Percentiles rank a stretch among this genome's conserved stretches.
These are phyloP conservation scores for Keithomyces neogunnii DNA, from an alignment of 2,329 filamentous ascomycete genomes.

Conservation along the genomic window DNA sequence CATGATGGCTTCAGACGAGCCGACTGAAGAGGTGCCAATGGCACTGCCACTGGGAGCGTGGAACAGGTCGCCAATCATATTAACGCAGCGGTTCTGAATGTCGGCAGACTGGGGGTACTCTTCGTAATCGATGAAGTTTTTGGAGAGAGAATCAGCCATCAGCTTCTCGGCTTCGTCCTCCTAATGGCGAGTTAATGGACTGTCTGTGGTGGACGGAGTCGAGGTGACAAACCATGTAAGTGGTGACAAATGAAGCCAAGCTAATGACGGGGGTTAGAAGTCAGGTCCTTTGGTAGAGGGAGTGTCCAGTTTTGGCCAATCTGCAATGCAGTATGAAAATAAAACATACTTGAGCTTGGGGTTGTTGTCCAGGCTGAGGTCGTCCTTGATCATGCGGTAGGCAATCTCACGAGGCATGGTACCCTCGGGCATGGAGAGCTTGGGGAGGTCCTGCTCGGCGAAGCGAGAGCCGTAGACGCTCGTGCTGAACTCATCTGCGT, in stretches of 20 bases:
- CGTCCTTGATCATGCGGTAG: slow-evolving; percentile 96
- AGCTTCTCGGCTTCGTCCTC: slow-evolving; percentile 89
- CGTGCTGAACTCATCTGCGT: slow-evolving; percentile 56
- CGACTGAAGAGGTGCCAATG: slow-evolving; percentile 81
- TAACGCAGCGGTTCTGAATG: slow-evolving; percentile 86
- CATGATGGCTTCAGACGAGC: slow-evolving; percentile 85
- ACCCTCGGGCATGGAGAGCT: slow-evolving; percentile 74
- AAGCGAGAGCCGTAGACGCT: slow-evolving; percentile 86
- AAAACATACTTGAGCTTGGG: slow-evolving; percentile 67
- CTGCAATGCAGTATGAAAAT: background rate
- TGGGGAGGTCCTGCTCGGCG: slow-evolving; percentile 71
- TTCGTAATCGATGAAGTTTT: slow-evolving; percentile 92
- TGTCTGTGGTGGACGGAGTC: slow-evolving; percentile 3
- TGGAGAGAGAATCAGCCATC: slow-evolving; percentile 84
- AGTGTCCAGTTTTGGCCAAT: background rate
- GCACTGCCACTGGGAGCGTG: slow-evolving; percentile 65
- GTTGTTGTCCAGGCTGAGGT: slow-evolving; percentile 83
- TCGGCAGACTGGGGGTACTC: slow-evolving; percentile 75
- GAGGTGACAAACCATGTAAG: slow-evolving; percentile 65
- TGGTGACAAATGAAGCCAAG: slow-evolving; percentile 87
- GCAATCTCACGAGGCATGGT: slow-evolving; percentile 90
- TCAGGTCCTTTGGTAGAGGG: background rate
- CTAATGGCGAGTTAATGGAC: slow-evolving; percentile 29
- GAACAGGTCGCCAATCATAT: slow-evolving; percentile 86
- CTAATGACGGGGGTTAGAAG: slow-evolving; percentile 30